Evolutionary conservation across 148 eudicot genomes (phyloP), one percentile per base, ranked within the genome.

Genomic region (Polygonum aviculare): DNA sequence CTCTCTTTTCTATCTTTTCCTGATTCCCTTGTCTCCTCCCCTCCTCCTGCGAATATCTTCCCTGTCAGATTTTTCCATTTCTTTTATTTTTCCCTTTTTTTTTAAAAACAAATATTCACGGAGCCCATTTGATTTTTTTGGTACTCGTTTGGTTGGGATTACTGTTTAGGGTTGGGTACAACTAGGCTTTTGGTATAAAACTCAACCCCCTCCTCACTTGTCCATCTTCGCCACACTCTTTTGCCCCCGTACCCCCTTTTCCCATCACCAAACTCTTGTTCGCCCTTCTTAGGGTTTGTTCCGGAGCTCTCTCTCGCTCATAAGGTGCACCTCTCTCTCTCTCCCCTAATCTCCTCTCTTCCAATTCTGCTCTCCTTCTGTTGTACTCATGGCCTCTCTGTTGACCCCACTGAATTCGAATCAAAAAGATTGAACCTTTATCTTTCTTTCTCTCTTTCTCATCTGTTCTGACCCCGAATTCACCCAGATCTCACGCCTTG

Each of bases 1-100:
- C 21, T 54, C 21, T 54, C 21, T n/a, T n/a, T 55, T 22, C 63
- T 22, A 19, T 21, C 63, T 57, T 57, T 57, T 57, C 3, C 63
- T 57, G 63, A 57, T 57, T 57, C 63, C 31, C 63, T 57, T 57
- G 63, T 57, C 63, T 60, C 67, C 67, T 36, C 26, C 15, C 12
- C 67, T 8, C 67, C 72, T 65, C 71, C 71, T 36, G 45, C 72
- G 36, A 36, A 67, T 67, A 67, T 67, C 72, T 67, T 38, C 41
- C 21, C 1, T 36, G 10, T 38, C 72, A 36, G 72, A 67, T 35
- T 5, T 67, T 38, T 67, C 21, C 21, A 35, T 38, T 67, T 22
- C 5, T 35, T 67, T 14, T 36, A 36, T 36, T 6, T 35, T 36
- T 36, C 11, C 38, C 1, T 11, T 31, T 67, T 36, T 36, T 67